Percentiles rank a stretch among this genome's conserved stretches.
Conservation (phyloP, 73 alveolate genomes). For the Paraurostyla sp. region DNA sequence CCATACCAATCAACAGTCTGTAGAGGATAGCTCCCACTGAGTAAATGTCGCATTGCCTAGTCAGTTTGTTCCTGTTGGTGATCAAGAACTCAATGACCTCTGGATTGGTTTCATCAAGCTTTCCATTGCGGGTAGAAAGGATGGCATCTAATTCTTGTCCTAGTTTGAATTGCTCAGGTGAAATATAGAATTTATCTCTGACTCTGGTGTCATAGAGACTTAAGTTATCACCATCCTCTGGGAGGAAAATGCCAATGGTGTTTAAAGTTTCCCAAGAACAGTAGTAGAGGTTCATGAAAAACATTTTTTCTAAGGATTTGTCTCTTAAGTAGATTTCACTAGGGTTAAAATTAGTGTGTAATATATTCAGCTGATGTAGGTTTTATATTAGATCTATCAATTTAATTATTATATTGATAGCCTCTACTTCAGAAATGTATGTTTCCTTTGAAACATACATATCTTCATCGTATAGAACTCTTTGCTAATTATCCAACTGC, state of each 20-base stretch:
- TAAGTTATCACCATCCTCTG: constrained; percentile 64
- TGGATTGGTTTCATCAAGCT: constrained; percentile 48
- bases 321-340: constrained; percentile 62
- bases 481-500: not conserved
- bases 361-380: constrained; percentile 66
- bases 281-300: constrained; percentile 65
- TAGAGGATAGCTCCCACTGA: constrained; percentile 79
- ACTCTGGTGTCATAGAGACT: constrained; percentile 68
- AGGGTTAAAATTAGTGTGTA: constrained; percentile 77
- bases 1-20: constrained; percentile 67
- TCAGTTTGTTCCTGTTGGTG: constrained; percentile 31
- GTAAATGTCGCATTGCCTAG: constrained; percentile 68
- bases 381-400: constrained; percentile 68
- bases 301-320: constrained; percentile 43
- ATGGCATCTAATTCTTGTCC: constrained; percentile 71
- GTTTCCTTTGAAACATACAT: constrained; percentile 31
- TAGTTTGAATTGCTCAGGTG: constrained; percentile 77
- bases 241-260: constrained; percentile 5
- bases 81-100: constrained; percentile 47
- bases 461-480: not conserved
- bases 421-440: constrained; percentile 60
- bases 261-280: constrained; percentile 77
- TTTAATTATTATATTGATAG: constrained; percentile 62
- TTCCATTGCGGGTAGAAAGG: constrained; percentile 53
- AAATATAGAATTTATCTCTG: constrained; percentile 69